Evolutionary conservation across 2,329 filamentous ascomycete genomes (phyloP), one percentile per base, ranked within the genome.

Genomic region (Penicillium sp.): DNA sequence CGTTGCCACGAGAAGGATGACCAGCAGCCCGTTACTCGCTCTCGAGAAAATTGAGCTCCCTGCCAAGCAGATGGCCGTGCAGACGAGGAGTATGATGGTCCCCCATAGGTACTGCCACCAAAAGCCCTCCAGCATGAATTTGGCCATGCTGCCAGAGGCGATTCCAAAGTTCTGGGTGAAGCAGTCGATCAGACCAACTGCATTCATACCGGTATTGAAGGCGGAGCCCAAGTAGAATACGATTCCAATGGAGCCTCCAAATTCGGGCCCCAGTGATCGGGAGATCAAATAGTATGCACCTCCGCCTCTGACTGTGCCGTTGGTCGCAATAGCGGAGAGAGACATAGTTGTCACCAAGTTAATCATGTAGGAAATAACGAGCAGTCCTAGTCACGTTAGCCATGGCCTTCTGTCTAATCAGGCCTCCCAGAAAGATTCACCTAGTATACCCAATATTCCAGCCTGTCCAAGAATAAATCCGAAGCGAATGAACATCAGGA

Each of bases 221-320:
- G 89, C 87, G 58, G 90, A 89, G n/a, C 90, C 89, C n/a, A 95
- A 77, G 68, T 94, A 95, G 71, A 95, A 95, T 11, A 95, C 83
- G 22, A 95, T 80, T 2, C 90, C 90, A 57, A 95, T 95, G 1
- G 89, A 90, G 14, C 90, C 90, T 24, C 90, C 90, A 67, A 95
- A 95, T 64, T 95, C 90, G 6, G 90, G 90, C 0, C 90, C 90
- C 3, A 95, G 75, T 40, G 88, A 92, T 55, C 90, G 82, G 6
- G 90, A 95, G 51, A 95, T 95, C 50, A 95, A 77, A 63, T 92
- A 95, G 68, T 95, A 95, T 33, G 90, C 89, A 46, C 90, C 90
- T 13, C 90, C 90, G 13, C 90, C 90, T 62, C 89, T 86, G 50
- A 95, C 90, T 42, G 91, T 92, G 24, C 90, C 90, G 68, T 95